Evolutionary conservation across 2,329 filamentous ascomycete genomes (phyloP).

Genomic region (Pochonia chlamydosporia): DNA sequence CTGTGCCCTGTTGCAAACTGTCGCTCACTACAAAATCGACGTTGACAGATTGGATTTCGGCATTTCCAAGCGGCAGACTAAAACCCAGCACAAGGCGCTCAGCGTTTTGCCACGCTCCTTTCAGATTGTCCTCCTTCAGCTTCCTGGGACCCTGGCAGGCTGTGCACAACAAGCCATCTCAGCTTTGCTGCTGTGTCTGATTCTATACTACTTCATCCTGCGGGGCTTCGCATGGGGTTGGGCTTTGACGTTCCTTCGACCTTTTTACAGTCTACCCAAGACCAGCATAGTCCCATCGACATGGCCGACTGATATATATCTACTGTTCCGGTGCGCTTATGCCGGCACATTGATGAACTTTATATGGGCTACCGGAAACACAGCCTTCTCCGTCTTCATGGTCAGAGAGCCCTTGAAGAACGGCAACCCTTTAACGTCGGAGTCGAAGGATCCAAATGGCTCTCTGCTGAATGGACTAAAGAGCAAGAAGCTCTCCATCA

Average conservation of each 20-base stretch:
- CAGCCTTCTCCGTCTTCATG: slow-evolving; percentile 74
- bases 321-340: slow-evolving; percentile 49
- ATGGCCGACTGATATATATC: slow-evolving; percentile 51
- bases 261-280: slow-evolving; percentile 70
- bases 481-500: slow-evolving; percentile 72
- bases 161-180: slow-evolving; percentile 34
- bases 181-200: slow-evolving; percentile 38
- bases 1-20: slow-evolving; percentile 64
- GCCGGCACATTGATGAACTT: slow-evolving; percentile 63
- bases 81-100: slow-evolving; percentile 15
- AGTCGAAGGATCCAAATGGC: slow-evolving; percentile 87
- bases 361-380: slow-evolving; percentile 73
- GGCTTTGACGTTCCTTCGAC: slow-evolving; percentile 63
- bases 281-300: slow-evolving; percentile 56
- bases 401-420: slow-evolving; percentile 78
- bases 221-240: slow-evolving; percentile 62
- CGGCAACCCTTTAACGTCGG: slow-evolving; percentile 73
- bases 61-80: slow-evolving; percentile 16
- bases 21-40: slow-evolving; percentile 65
- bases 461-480: slow-evolving; percentile 80
- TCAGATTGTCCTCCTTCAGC: slow-evolving; percentile 28
- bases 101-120: slow-evolving; percentile 23
- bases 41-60: slow-evolving; percentile 56
- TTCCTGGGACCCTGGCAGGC: slow-evolving; percentile 33
- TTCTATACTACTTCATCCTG: slow-evolving; percentile 59